Evolutionary conservation across 768 basidiomycete species (phyloP), one percentile per base, ranked within the genome.

Genomic region (Pleurotus eryngii): DNA sequence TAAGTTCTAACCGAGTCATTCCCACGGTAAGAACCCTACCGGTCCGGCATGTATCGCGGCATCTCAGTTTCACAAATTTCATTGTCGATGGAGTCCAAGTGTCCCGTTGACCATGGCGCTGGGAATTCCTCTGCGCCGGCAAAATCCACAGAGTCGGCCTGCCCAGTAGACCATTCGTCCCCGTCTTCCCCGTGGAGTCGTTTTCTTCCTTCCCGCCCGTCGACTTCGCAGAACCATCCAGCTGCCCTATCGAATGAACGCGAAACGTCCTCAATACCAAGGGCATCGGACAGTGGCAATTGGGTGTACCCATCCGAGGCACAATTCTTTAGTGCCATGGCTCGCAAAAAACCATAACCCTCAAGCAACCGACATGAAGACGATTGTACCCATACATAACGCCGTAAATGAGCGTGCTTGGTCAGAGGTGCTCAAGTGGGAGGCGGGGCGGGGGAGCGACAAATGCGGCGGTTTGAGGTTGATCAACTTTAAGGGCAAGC

Each of bases 291-390:
- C 49, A 80, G 79, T 43, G 51, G 51, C 18, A 88, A 93, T 57
- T 99, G 97, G 97, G 90, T 97, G 48, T 99, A 99, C 72, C 97
- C 97, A 20, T 98, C 96, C 17, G 93, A 98, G 69, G 85, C 90
- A n/a, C 96, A 98, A 73, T 99, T 99, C 80, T 98, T 90, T 72
- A 80, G 90, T n/a, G 96, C 97, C 17, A 95, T 99, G 88, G 83
- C 86, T 57, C 85, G 96, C 58, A 98, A 98, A 75, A 75, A 86
- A 97, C 64, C 92, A 97, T 70, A 85, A 88, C 55, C 95, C 95
- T 3, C 80, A 86, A 27, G 81, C 89, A 18, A 68, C 79, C n/a
- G 96, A 98, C 74, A 98, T 98, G 95, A 85, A 82, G 65, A 89
- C 92, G 26, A 88, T 99, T 65, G 94, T 99, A 18, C 96, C 95